Conservation (phyloP, 768 basidiomycete species). For the Kondoa subrosea region DNA sequence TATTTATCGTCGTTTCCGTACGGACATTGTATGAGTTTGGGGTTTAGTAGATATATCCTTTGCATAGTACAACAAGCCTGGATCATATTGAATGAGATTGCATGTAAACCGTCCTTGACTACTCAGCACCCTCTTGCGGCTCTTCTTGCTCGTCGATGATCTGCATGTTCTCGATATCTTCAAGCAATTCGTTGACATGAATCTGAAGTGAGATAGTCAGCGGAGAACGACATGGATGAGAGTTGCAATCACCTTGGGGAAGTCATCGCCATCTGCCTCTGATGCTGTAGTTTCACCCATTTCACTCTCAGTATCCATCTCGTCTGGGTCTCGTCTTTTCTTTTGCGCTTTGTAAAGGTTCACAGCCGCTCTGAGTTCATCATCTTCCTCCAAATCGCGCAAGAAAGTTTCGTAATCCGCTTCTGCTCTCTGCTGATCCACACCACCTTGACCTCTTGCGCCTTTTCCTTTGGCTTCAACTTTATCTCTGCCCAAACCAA, state of each 20-base stretch:
- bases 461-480: slow-evolving; percentile 12
- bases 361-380: slow-evolving; percentile 10
- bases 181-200: slow-evolving; percentile 64
- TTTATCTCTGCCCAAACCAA: slow-evolving; percentile 31
- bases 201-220: slow-evolving; percentile 35
- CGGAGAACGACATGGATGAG: not conserved
- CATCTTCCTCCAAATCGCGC: slow-evolving; percentile 19
- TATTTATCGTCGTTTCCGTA: too few relatives aligned
- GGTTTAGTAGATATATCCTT: too few relatives aligned
- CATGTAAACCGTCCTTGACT: too few relatives aligned
- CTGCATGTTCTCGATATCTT: slow-evolving; percentile 83
- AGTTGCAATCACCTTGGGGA: slow-evolving; percentile 41
- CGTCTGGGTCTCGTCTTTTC: slow-evolving; percentile 18
- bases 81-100: too few relatives aligned
- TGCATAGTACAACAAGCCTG: too few relatives aligned
- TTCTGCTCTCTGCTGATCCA: slow-evolving; percentile 53
- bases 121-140: not conserved
- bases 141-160: slow-evolving; percentile 33
- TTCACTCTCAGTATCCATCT: slow-evolving; percentile 28
- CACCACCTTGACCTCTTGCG: slow-evolving; percentile 9
- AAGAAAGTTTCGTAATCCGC: slow-evolving; percentile 87
- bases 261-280: slow-evolving; percentile 59
- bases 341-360: slow-evolving; percentile 2
- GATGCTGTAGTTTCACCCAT: not conserved
- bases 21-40: too few relatives aligned